Evolutionary conservation across 495 filamentous ascomycete genomes (phyloP), one percentile per base, ranked within the genome.

Genomic region (Penicillium cataractarum): DNA sequence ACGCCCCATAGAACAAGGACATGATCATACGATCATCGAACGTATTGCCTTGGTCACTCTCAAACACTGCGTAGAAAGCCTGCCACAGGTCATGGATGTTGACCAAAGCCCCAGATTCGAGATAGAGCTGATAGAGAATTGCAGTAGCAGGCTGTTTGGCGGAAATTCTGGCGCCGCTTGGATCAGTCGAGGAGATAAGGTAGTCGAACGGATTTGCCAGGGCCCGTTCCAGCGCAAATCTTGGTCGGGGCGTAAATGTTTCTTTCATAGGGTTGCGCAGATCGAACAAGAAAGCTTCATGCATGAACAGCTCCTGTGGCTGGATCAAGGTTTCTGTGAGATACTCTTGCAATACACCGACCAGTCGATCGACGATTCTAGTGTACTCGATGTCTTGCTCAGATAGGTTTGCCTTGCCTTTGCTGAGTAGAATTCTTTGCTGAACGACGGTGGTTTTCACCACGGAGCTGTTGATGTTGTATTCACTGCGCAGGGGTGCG

Each of bases 31-130:
- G 79, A 51, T 77, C 69, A 63, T 83, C 71, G 39, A 81, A 78
- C 21, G 80, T 76, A 7, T 83, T 77, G 1, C 78, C 78, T 13
- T 85, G 79, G 6, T 89, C 89, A 9, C 85, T 86, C 33, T 88
- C 87, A 46, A 93, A 80, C 9, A 96, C 86, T 6, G 86, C 87
- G 61, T 87, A 83, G 72, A 96, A 98, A 2, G 95, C 92, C 24
- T 89, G 85, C 92, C 92, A 97, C 24, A 99, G 74, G 75, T 99
- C 95, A 46, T 87, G 87, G 6, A 91, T 86, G 71, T 99, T 99
- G 67, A 99, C 87, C 50, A 97, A 74, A 6, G 88, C 83, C 5
- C 94, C 94, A 0, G 93, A 90, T 76, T 98, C 94, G 19, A 93
- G 83, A 73, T 96, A 97, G 29, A 97, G 78, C 60, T 96, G 92